Conservation (phyloP, 805 yeast species). For the Metschnikowia cubensis region DNA sequence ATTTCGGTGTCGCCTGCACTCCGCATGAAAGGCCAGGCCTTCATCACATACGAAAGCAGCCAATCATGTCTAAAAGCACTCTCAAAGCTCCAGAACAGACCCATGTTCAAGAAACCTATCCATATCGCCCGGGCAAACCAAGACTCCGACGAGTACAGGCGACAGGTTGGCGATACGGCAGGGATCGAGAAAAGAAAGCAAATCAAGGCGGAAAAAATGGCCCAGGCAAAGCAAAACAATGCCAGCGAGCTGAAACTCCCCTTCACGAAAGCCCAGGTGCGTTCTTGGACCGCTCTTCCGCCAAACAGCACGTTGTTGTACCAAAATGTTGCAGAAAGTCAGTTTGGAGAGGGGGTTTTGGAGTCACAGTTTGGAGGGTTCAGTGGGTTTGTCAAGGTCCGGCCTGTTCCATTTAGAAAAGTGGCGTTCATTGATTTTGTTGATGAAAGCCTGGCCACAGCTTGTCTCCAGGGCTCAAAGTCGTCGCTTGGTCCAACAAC, state of each 20-base stretch:
- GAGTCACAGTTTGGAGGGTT: constrained; percentile 49
- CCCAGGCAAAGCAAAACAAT: not conserved
- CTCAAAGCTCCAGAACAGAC: constrained; percentile 36
- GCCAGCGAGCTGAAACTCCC: not conserved
- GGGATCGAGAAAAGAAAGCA: constrained; percentile 18
- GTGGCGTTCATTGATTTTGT: constrained; percentile 82
- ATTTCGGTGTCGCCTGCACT: constrained; percentile 57
- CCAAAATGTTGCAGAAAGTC: constrained; percentile 55
- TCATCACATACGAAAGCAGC: constrained; percentile 49
- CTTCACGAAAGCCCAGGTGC: constrained; percentile 13
- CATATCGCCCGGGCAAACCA: constrained; percentile 41
- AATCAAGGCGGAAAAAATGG: constrained; percentile 21
- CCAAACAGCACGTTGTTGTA: constrained; percentile 69
- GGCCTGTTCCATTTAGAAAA: constrained; percentile 61
- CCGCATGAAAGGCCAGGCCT: constrained; percentile 80
- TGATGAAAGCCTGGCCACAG: constrained; percentile 47
- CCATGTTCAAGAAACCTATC: constrained; percentile 47
- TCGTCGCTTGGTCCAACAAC: not conserved
- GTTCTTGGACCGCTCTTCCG: constrained; percentile 37
- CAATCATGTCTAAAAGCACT: constrained; percentile 46
- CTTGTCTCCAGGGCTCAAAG: constrained; percentile 20
- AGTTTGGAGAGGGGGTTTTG: constrained; percentile 27
- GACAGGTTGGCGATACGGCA: constrained; percentile 6
- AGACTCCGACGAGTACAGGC: constrained; percentile 39
- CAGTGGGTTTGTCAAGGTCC: constrained; percentile 62